phyloP scores from a whole-genome alignment of 495 filamentous ascomycete genomes.

The Xylaria venustula region DNA sequence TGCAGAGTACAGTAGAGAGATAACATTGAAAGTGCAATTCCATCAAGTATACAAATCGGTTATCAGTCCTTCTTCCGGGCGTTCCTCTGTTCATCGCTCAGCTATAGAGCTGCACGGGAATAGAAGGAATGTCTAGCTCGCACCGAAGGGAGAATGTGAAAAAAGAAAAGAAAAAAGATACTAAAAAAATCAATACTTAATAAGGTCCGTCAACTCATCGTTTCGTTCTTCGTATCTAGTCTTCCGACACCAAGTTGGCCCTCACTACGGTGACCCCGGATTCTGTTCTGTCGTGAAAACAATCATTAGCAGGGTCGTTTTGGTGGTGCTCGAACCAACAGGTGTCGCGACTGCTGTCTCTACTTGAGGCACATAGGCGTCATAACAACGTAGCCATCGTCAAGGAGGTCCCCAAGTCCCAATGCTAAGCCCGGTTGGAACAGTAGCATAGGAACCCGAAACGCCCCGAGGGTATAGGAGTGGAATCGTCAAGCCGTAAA shows the following conservation, averaged over 20 bases:
- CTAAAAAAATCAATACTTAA: neutral
- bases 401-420: slow-evolving; percentile 29
- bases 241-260: neutral
- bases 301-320: slow-evolving; percentile 27
- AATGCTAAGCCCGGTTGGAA: slow-evolving; percentile 18
- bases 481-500: slow-evolving; percentile 37
- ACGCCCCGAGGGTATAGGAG: slow-evolving; percentile 35
- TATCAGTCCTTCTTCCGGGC: neutral
- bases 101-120: neutral
- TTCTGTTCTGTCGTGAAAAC: slow-evolving; percentile 17
- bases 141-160: neutral
- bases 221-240: slow-evolving; percentile 18
- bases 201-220: slow-evolving; percentile 15
- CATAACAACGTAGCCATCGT: slow-evolving; percentile 38
- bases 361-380: slow-evolving; percentile 34
- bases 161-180: no score
- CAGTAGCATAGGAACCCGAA: slow-evolving; percentile 22
- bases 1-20: slow-evolving; percentile 3
- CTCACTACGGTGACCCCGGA: slow-evolving; percentile 1
- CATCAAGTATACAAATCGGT: slow-evolving; percentile 12
- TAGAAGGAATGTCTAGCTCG: neutral
- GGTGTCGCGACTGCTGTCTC: slow-evolving; percentile 28
- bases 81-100: neutral
- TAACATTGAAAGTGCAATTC: neutral
- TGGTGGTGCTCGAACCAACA: slow-evolving; percentile 21